Evolutionary conservation across 73 alveolate species (phyloP).

Genomic region (Symbiodinium natans): DNA sequence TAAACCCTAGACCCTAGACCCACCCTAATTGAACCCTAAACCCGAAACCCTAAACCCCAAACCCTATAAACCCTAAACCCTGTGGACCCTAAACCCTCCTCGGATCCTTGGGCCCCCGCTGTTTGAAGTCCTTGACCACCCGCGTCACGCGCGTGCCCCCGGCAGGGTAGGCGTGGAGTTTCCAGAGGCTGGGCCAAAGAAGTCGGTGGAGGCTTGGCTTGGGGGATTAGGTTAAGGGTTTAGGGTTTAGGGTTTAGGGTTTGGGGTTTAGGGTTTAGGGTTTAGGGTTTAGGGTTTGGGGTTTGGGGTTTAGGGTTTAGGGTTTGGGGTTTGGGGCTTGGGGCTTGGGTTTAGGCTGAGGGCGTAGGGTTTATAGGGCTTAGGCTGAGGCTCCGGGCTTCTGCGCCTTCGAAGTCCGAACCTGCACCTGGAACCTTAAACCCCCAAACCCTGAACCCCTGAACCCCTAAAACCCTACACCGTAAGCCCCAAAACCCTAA

Average conservation of each 20-base stretch:
- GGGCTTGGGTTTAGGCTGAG: too few relatives aligned
- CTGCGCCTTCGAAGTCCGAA: too few relatives aligned
- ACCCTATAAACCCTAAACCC: not conserved
- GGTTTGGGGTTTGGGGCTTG: too few relatives aligned
- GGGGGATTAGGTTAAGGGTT: not conserved
- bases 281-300: too few relatives aligned
- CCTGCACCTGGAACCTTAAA: too few relatives aligned
- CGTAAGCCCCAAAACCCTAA: too few relatives aligned
- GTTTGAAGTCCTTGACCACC: conserved; percentile 66
- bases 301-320: too few relatives aligned
- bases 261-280: not conserved
- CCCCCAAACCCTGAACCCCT: too few relatives aligned
- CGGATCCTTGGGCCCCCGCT: not conserved
- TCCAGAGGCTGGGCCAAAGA: conserved; percentile 27
- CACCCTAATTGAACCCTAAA: not conserved
- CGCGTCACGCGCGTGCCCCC: conserved; percentile 88
- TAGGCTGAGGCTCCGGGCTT: too few relatives aligned
- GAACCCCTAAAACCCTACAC: too few relatives aligned
- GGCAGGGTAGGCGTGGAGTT: conserved; percentile 77
- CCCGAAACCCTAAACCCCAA: not conserved
- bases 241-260: not conserved
- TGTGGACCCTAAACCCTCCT: not conserved
- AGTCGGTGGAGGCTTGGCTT: not conserved
- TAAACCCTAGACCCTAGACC: not conserved
- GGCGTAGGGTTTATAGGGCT: too few relatives aligned